Conservation (phyloP, 805 yeast genomes). For the Wickerhamiella brachini region DNA sequence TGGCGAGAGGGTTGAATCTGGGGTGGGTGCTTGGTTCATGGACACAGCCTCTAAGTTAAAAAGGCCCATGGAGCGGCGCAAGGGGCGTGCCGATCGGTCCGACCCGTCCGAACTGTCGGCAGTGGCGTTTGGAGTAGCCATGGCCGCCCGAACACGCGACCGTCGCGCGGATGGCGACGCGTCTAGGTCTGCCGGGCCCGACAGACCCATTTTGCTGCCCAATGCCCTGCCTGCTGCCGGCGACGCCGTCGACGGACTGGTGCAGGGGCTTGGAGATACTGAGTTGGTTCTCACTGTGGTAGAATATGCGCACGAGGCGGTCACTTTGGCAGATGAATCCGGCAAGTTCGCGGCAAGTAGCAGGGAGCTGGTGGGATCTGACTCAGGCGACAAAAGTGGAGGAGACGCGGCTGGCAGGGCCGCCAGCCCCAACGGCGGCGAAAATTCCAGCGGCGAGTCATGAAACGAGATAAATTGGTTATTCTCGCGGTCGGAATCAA, state of each 20-base stretch:
- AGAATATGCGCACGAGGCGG: not conserved
- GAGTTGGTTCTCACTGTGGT: not conserved
- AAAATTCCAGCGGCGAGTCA: not conserved
- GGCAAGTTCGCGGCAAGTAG: not conserved
- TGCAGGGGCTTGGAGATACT: not conserved
- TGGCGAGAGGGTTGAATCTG: constrained; percentile 7
- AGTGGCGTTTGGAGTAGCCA: not conserved
- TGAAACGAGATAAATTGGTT: not conserved
- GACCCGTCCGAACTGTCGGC: not conserved
- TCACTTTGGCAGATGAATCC: not conserved
- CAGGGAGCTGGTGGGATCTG: not conserved
- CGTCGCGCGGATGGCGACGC: constrained; percentile 1
- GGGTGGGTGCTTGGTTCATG: constrained; percentile 12
- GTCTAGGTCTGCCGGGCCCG: not conserved
- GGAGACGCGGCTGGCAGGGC: not conserved
- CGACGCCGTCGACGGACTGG: not conserved
- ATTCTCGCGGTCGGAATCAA: not conserved
- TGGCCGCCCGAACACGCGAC: not conserved
- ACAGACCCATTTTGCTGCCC: not conserved
- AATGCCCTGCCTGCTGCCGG: not conserved
- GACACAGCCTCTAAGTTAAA: constrained; percentile 29
- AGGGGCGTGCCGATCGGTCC: not conserved
- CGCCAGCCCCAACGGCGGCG: not conserved
- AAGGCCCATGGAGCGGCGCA: constrained; percentile 29
- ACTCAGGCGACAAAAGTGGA: not conserved